Evolutionary conservation across 345 rosid species (phyloP).

Genomic region (Jatropha curcas): DNA sequence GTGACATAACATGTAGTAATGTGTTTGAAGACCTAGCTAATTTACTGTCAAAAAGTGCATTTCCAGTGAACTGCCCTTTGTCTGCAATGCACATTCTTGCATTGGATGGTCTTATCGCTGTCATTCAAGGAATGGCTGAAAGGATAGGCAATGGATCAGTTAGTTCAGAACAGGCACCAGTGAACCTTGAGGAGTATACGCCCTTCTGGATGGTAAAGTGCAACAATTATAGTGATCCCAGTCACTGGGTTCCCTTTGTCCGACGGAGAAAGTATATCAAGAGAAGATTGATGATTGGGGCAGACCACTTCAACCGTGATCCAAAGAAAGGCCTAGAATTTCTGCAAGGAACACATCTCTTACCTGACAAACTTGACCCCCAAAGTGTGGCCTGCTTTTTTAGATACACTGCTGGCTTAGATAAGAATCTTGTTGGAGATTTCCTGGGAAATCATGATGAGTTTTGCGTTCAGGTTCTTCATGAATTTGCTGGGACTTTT

Average conservation of each 20-base stretch:
- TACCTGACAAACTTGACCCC: constrained; percentile 98
- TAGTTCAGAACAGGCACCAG: constrained; percentile 68
- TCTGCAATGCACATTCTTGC: constrained; percentile 98
- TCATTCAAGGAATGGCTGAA: constrained; percentile 99
- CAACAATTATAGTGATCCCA: constrained; percentile 74
- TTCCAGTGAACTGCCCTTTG: constrained; percentile 94
- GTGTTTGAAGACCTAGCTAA: constrained; percentile 97
- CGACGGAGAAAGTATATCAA: constrained; percentile 89
- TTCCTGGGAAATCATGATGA: constrained; percentile 98
- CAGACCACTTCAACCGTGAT: constrained; percentile 98
- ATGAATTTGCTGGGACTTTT: constrained; percentile 98
- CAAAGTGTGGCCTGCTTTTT: constrained; percentile 99
- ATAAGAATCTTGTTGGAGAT: constrained; percentile 98
- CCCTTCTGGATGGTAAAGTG: constrained; percentile 99
- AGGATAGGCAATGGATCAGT: constrained; percentile 74
- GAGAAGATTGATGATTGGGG: constrained; percentile 98
- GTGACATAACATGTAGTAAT: constrained; percentile 97
- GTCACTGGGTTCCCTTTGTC: constrained; percentile 91
- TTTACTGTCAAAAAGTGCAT: constrained; percentile 93
- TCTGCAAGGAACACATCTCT: constrained; percentile 97
- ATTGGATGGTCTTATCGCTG: constrained; percentile 92
- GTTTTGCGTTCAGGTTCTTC: constrained; percentile 97
- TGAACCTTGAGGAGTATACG: constrained; percentile 79
- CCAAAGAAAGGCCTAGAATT: constrained; percentile 98
- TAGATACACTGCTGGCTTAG: constrained; percentile 94